phyloP scores from a whole-genome alignment of 192 early-diverging fungal species.

The Coemansia guatemalensis region DNA sequence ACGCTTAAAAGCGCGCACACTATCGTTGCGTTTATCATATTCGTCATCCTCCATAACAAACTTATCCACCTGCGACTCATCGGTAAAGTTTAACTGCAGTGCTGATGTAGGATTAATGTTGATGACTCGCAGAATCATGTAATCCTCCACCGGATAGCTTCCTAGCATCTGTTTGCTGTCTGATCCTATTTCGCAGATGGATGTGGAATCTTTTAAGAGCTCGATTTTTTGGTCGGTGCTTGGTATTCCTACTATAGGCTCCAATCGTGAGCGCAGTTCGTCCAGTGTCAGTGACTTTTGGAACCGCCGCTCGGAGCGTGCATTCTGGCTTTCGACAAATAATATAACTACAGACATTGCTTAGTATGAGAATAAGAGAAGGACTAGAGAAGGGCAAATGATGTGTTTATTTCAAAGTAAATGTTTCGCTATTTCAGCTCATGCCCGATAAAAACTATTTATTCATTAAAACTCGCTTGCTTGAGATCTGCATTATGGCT shows the following conservation, averaged over 20 bases:
- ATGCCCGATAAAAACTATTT: too few relatives aligned
- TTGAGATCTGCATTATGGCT: too few relatives aligned
- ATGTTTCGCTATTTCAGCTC: too few relatives aligned
- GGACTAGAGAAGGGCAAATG: too few relatives aligned
- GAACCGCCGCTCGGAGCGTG: conserved; percentile 85
- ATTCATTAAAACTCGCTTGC: too few relatives aligned
- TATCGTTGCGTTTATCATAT: conserved; percentile 79
- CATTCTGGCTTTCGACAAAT: conserved; percentile 81
- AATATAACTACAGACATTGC: conserved; percentile 76
- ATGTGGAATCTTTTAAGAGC: conserved; percentile 58
- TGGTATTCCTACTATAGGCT: conserved; percentile 90
- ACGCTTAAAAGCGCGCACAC: conserved; percentile 86
- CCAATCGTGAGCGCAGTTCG: conserved; percentile 68
- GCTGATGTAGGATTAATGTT: conserved; percentile 7
- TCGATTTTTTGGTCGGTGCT: conserved; percentile 62
- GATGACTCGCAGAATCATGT: conserved; percentile 69
- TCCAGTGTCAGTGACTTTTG: conserved; percentile 46
- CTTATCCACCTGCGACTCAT: conserved; percentile 90
- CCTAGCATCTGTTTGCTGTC: conserved; percentile 76
- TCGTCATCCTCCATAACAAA: conserved; percentile 88
- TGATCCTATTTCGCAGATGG: conserved; percentile 52
- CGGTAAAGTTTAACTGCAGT: conserved; percentile 73
- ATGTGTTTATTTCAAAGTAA: too few relatives aligned
- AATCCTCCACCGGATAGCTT: conserved; percentile 83
- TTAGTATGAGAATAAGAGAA: neutral